Percentiles rank a stretch among this genome's conserved stretches.
Conservation (phyloP, 805 yeast species). For the Ogataea pini region DNA sequence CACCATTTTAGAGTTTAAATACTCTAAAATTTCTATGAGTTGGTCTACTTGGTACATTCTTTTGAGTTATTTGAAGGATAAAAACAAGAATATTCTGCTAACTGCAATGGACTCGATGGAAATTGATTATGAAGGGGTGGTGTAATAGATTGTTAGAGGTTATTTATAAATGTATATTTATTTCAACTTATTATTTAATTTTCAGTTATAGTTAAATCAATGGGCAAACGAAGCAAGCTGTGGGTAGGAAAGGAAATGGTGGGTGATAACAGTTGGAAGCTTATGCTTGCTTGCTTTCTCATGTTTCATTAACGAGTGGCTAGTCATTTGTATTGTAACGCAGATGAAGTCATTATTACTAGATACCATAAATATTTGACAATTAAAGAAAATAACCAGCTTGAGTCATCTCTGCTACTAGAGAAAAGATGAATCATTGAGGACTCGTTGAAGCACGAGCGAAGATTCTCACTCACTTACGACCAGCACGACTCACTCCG, state of each 20-base stretch:
- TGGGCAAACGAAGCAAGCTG: no score
- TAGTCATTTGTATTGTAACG: neutral
- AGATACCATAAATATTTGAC: slow-evolving; percentile 1
- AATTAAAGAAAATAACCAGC: no score
- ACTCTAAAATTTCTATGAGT: neutral
- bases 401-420: neutral
- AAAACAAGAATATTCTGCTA: neutral
- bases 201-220: no score
- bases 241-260: no score
- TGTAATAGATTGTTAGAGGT: neutral
- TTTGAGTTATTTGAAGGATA: neutral
- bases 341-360: neutral
- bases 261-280: no score
- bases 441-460: no score
- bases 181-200: neutral
- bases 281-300: no score
- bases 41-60: slow-evolving; percentile 2
- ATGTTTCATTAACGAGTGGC: no score
- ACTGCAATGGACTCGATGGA: neutral
- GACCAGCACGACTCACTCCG: no score
- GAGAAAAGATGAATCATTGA: no score
- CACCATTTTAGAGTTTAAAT: neutral
- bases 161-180: slow-evolving; percentile 1
- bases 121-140: neutral
- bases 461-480: no score